Percentiles rank a stretch among this genome's conserved stretches.
Conservation (phyloP, 495 filamentous ascomycete genomes). For the Hyaloscypha bicolor region DNA sequence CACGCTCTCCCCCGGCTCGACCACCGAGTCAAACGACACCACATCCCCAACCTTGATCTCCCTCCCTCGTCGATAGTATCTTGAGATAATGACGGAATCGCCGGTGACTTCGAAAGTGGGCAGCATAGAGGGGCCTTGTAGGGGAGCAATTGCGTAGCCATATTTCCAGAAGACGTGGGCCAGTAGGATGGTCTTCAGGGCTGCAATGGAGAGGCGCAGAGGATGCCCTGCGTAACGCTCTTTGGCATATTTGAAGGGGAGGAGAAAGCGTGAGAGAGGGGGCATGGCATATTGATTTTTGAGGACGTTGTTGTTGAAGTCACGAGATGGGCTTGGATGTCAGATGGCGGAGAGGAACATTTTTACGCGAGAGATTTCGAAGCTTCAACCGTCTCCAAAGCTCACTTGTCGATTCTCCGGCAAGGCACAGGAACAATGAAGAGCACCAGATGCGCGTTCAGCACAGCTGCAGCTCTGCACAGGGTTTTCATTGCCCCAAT, state of each 20-base stretch:
- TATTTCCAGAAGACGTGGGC: conserved; percentile 62
- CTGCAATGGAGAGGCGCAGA: conserved; percentile 28
- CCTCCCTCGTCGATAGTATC: conserved; percentile 65
- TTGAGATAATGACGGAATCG: conserved; percentile 69
- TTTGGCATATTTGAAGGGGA: not conserved
- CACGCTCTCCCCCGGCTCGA: conserved; percentile 60
- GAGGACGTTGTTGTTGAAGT: conserved; percentile 1
- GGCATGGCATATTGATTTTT: conserved; percentile 21
- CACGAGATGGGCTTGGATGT: not conserved
- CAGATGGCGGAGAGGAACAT: not conserved
- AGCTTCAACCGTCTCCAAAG: conserved; percentile 2
- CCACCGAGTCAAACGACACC: conserved; percentile 74
- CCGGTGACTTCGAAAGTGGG: conserved; percentile 69
- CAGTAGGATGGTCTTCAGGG: conserved; percentile 49
- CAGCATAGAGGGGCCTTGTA: conserved; percentile 75
- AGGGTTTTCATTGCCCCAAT: conserved; percentile 40
- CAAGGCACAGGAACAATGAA: conserved; percentile 33
- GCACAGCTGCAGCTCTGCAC: conserved; percentile 41
- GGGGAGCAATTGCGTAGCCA: conserved; percentile 51
- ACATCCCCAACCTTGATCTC: conserved; percentile 79
- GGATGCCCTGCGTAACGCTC: conserved; percentile 16
- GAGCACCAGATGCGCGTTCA: conserved; percentile 41
- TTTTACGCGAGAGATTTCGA: conserved; percentile 1
- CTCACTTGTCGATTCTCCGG: conserved; percentile 1
- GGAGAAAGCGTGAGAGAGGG: not conserved